These are phyloP conservation scores for Ganoderma sinense DNA, from an alignment of 1,284 basidiomycete genomes.

Conservation along the genomic window DNA sequence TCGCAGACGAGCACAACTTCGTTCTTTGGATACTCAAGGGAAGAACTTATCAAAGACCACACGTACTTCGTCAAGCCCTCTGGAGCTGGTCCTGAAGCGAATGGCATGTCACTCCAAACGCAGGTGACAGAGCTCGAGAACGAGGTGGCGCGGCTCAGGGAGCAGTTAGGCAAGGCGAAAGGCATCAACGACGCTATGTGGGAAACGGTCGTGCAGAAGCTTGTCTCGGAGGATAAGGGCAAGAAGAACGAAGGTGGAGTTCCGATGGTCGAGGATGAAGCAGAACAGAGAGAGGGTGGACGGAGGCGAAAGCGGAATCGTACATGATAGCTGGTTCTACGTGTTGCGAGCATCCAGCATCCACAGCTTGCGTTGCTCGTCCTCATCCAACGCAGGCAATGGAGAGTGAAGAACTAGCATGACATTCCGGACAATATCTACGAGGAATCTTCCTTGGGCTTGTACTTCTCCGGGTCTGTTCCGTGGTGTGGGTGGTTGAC, in stretches of 20 bases:
- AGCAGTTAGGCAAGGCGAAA: conserved; percentile 82
- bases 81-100: conserved; percentile 37
- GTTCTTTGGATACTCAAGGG: conserved; percentile 49
- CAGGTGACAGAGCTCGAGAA: conserved; percentile 74
- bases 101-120: conserved; percentile 53
- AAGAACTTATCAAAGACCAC: conserved; percentile 68
- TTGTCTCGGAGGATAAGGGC: conserved; percentile 52
- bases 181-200: conserved; percentile 91
- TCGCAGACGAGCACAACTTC: conserved; percentile 30
- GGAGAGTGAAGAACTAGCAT: conserved; percentile 7
- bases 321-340: conserved; percentile 19
- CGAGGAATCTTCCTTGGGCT: conserved; percentile 36
- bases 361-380: neutral
- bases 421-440: conserved; percentile 21
- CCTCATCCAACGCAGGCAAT: neutral
- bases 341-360: neutral
- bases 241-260: conserved; percentile 23
- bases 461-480: conserved; percentile 85
- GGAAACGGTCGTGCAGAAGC: conserved; percentile 77
- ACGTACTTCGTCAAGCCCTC: conserved; percentile 61
- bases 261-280: conserved; percentile 13
- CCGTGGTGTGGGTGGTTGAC: conserved; percentile 92
- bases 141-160: conserved; percentile 70
- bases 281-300: conserved; percentile 20
- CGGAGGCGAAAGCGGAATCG: conserved; percentile 35